Conservation (phyloP, 352 stramenopile species). For the Pythium myriotylum region DNA sequence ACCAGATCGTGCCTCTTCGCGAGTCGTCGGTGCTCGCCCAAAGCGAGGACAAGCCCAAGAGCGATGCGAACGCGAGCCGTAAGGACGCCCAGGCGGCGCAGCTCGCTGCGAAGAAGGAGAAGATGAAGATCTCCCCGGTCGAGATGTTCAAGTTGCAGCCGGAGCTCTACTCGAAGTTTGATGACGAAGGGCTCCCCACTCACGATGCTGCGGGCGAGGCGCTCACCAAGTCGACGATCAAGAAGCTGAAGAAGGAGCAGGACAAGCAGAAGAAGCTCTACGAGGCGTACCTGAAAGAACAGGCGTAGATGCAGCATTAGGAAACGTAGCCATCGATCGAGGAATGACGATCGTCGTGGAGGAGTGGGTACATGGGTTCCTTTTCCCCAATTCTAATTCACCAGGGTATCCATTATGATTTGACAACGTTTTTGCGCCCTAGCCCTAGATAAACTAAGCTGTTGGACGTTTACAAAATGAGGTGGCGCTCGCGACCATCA, state of each 20-base stretch:
- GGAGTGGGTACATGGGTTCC: neutral
- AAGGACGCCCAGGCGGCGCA: conserved; percentile 86
- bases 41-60: conserved; percentile 57
- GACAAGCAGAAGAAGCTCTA: conserved; percentile 89
- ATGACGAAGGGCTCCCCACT: conserved; percentile 72
- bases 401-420: no score
- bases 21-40: conserved; percentile 57
- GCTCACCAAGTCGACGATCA: conserved; percentile 80
- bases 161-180: conserved; percentile 74
- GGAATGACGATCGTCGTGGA: no score
- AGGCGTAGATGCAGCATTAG: conserved; percentile 16
- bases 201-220: conserved; percentile 59
- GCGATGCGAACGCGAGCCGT: conserved; percentile 54
- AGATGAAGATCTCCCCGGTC: conserved; percentile 88
- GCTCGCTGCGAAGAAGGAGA: conserved; percentile 90
- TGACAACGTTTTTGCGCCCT: no score
- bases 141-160: conserved; percentile 82
- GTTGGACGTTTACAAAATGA: no score
- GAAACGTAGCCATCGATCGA: conserved; percentile 6
- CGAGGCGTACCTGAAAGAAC: conserved; percentile 56
- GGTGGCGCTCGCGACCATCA: no score
- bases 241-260: conserved; percentile 90
- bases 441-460: no score
- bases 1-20: conserved; percentile 96
- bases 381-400: neutral